Percentiles rank a stretch among this genome's conserved stretches.
Conservation (phyloP, 2,329 filamentous ascomycete species). For the Aspergillus sp. region DNA sequence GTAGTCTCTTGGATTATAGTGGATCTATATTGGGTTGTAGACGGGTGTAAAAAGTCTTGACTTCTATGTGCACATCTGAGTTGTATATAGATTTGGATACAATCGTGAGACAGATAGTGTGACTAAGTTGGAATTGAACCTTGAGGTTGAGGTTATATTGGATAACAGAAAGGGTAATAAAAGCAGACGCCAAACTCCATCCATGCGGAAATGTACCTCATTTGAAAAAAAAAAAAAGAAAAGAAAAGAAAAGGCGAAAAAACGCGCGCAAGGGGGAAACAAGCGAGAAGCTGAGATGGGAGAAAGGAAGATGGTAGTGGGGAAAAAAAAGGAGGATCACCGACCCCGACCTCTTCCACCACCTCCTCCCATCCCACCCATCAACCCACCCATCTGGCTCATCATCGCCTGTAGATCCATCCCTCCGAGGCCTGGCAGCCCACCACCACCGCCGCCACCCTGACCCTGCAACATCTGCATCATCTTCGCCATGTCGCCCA, state of each 20-base stretch:
- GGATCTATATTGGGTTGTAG: not conserved
- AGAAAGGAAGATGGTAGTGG: slow-evolving; percentile 8
- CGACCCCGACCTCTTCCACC: slow-evolving; percentile 40
- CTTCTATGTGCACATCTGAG: not conserved
- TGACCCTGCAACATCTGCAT: slow-evolving; percentile 90
- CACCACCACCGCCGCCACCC: slow-evolving; percentile 67
- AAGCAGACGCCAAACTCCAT: slow-evolving; percentile 27
- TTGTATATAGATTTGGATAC: not conserved
- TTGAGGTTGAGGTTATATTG: not conserved
- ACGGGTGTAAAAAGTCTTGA: not conserved
- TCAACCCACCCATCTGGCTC: slow-evolving; percentile 73
- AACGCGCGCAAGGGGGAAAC: slow-evolving; percentile 24
- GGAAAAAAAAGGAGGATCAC: slow-evolving; percentile 21
- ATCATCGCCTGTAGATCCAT: slow-evolving; percentile 74
- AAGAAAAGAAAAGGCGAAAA: no score
- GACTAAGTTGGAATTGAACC: not conserved
- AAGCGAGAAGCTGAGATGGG: slow-evolving; percentile 26
- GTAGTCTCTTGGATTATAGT: not conserved
- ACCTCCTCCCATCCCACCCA: slow-evolving; percentile 48
- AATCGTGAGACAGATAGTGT: not conserved
- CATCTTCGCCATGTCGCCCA: slow-evolving; percentile 91
- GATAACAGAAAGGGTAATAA: not conserved
- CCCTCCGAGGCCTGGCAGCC: slow-evolving; percentile 63
- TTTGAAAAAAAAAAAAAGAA: slow-evolving; percentile 11
- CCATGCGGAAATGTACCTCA: slow-evolving; percentile 8